Evolutionary conservation across 192 early-diverging fungal genomes (phyloP).

Genomic region (Linnemannia zychae): DNA sequence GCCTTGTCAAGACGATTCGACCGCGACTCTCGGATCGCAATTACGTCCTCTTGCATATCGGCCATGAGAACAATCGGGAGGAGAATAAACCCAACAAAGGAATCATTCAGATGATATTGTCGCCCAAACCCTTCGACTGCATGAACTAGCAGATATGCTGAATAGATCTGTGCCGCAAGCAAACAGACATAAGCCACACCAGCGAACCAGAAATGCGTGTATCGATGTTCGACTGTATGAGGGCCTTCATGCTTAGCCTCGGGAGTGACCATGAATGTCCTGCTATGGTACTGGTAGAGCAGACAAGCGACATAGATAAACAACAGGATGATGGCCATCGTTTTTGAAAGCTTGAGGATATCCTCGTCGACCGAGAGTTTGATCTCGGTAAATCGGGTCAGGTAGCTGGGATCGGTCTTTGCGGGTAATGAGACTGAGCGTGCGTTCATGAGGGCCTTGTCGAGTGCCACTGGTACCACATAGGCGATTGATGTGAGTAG

Average conservation of each 20-base stretch:
- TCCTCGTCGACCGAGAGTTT: conserved; percentile 11
- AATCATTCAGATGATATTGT: conserved; percentile 77
- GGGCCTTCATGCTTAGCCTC: conserved; percentile 79
- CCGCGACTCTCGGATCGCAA: conserved; percentile 68
- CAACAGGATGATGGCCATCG: conserved; percentile 40
- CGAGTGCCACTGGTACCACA: conserved; percentile 37
- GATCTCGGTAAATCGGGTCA: neutral
- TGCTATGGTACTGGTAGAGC: conserved; percentile 26
- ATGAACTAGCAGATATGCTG: conserved; percentile 85
- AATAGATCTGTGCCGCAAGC: conserved; percentile 78
- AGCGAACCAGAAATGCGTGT: conserved; percentile 53
- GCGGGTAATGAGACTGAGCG: neutral
- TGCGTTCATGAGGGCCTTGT: conserved; percentile 4
- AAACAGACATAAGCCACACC: conserved; percentile 64
- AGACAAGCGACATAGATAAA: conserved; percentile 28
- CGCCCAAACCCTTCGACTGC: conserved; percentile 82
- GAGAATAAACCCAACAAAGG: conserved; percentile 94
- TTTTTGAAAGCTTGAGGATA: conserved; percentile 36
- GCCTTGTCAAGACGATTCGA: conserved; percentile 14
- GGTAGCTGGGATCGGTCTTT: neutral
- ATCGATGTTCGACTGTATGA: conserved; percentile 79
- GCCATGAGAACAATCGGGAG: conserved; percentile 84
- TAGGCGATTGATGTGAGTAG: conserved; percentile 40
- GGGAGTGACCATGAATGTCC: conserved; percentile 68
- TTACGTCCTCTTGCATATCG: conserved; percentile 52